phyloP scores from a whole-genome alignment of 495 filamentous ascomycete species.

The Collariella sp. region DNA sequence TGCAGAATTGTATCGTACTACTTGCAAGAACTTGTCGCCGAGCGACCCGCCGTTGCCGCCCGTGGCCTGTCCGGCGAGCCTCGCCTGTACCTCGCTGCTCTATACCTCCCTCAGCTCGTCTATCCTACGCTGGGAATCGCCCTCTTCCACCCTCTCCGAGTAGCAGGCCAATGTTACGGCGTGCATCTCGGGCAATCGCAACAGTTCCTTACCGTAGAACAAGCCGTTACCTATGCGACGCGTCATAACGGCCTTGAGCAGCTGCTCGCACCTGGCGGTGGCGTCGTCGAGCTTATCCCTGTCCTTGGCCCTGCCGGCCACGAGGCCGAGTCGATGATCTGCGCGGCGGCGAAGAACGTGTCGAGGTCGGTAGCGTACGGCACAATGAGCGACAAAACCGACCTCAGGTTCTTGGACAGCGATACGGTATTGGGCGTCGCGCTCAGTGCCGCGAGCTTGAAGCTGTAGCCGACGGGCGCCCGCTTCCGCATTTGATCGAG shows the following conservation, averaged over 20 bases:
- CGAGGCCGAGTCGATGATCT: neutral
- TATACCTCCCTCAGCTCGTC: neutral
- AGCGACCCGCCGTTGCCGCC: too few species aligned
- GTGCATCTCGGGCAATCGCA: neutral
- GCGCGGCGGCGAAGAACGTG: neutral
- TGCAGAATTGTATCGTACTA: too few species aligned
- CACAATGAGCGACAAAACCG: neutral
- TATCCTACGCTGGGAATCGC: neutral
- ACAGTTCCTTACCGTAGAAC: neutral
- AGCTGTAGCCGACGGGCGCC: too few species aligned
- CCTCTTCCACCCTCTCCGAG: neutral
- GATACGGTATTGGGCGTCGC: too few species aligned
- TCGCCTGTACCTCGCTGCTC: too few species aligned
- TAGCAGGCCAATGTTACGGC: neutral
- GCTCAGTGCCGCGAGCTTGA: too few species aligned
- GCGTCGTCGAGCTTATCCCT: too few species aligned
- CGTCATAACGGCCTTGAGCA: neutral
- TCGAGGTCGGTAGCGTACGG: neutral
- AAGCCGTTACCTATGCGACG: neutral
- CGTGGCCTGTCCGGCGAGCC: too few species aligned
- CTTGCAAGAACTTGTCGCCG: too few species aligned
- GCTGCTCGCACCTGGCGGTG: neutral
- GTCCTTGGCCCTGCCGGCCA: neutral
- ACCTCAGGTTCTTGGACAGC: neutral
- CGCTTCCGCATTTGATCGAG: too few species aligned